Base-by-base conservation (phyloP, 768 basidiomycete genomes). In the Lentinula sp. region DNA sequence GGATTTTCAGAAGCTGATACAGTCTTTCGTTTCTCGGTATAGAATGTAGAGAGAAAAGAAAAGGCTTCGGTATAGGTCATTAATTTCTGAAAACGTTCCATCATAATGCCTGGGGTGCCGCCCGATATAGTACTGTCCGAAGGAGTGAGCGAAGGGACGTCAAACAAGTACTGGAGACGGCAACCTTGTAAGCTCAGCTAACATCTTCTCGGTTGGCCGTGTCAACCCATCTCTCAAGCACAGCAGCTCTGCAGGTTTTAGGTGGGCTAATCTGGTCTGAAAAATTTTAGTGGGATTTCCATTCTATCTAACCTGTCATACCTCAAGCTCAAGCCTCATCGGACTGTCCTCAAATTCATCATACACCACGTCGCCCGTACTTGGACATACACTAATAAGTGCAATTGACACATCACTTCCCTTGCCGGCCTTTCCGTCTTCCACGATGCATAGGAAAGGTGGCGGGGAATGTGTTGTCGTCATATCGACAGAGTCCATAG, bases 351-450 rank as follows among this genome's bases (percentile, higher is more conserved):
- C 80, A 68, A 95, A 96, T 59, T 91, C 85, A 67, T 99, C 96
- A 85, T 93, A 98, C 2, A 93, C 76, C 2, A 99, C 89, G 65
- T 97, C 95, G 1, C 96, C 96, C 0, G 94, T 97, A 51, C 86
- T 86, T 0, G 95, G 92, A 60, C 86, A 85, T 15, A 97, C 85
- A 15, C 85, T 83, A 37, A 98, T 79, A 72, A 98, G 77, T 7
- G 87, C 87, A 43, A 98, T 79, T 1, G 67, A 73, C 4, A 84
- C 80, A 55, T 79, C 71, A 18, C 65, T 69, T 16, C 70, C 60
- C 41, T 66, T 68, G 1, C 61, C 61, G 6, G 58, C 61, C 59
- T 73, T 73, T 41, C 60, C 52, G 65, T 94, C 88, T 50, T 90
- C 86, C 18, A 98, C 67, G 53, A 93, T 83, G 68, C 95, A 84